Conservation (phyloP, 768 basidiomycete species). For the Hortiboletus flavorubellus region DNA sequence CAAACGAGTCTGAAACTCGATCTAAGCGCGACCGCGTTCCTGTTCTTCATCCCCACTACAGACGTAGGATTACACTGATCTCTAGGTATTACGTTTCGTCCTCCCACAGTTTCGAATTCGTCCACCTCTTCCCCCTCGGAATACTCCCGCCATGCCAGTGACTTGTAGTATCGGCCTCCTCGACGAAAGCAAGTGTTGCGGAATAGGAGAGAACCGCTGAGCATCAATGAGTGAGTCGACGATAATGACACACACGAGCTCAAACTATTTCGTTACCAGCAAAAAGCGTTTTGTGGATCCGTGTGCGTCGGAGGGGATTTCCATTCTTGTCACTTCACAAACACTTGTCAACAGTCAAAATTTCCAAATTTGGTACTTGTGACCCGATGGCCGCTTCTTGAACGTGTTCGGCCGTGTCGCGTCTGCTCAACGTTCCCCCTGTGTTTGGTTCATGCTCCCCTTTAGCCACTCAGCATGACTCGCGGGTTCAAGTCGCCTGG, state of each 20-base stretch:
- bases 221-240: neutral
- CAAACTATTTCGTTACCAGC: neutral
- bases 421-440: conserved; percentile 11
- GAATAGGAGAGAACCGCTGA: neutral
- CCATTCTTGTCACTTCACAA: conserved; percentile 12
- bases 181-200: neutral
- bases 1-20: neutral
- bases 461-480: conserved; percentile 30
- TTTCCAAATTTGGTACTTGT: conserved; percentile 20
- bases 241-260: neutral
- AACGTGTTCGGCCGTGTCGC: conserved; percentile 13
- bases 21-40: neutral
- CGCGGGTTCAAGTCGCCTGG: conserved; percentile 37
- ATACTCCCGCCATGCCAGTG: neutral
- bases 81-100: neutral
- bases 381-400: neutral
- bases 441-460: conserved; percentile 9
- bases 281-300: neutral
- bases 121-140: neutral
- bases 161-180: neutral
- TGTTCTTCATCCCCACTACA: neutral
- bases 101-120: neutral
- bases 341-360: conserved; percentile 9
- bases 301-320: neutral
- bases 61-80: neutral